Conservation (phyloP, 73 alveolate genomes). For the Tetrahymena borealis region DNA sequence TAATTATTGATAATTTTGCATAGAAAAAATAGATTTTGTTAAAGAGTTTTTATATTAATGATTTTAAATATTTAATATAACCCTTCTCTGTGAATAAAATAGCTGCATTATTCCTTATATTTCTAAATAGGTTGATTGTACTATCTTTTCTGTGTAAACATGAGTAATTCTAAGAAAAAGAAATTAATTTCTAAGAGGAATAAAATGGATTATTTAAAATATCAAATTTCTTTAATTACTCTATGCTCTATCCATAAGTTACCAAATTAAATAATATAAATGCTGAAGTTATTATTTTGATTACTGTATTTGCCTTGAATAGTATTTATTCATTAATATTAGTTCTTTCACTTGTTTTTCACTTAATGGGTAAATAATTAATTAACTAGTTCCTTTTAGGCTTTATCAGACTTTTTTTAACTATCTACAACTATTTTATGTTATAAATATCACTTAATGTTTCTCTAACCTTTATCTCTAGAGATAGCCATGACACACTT, state of each 20-base stretch:
- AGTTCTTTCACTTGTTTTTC: background rate
- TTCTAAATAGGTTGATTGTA: background rate
- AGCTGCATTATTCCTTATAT: background rate
- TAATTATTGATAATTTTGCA: background rate
- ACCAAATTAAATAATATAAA: no score
- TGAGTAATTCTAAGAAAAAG: background rate
- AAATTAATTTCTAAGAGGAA: background rate
- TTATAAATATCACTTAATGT: background rate
- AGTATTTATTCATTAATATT: background rate
- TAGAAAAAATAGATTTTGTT: background rate
- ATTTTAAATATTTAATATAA: background rate
- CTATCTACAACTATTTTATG: background rate
- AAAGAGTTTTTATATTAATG: background rate
- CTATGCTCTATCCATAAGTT: no score
- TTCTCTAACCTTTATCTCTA: background rate
- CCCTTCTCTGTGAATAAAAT: background rate
- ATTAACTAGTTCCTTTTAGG: background rate
- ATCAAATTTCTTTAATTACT: background rate
- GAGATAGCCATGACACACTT: background rate
- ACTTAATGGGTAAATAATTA: background rate
- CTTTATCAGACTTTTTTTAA: background rate
- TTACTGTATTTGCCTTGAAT: no score
- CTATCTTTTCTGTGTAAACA: background rate
- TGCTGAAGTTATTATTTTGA: no score
- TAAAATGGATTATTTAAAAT: background rate